Evolutionary conservation across 345 rosid species (phyloP).

Genomic region (Hevea brasiliensis): DNA sequence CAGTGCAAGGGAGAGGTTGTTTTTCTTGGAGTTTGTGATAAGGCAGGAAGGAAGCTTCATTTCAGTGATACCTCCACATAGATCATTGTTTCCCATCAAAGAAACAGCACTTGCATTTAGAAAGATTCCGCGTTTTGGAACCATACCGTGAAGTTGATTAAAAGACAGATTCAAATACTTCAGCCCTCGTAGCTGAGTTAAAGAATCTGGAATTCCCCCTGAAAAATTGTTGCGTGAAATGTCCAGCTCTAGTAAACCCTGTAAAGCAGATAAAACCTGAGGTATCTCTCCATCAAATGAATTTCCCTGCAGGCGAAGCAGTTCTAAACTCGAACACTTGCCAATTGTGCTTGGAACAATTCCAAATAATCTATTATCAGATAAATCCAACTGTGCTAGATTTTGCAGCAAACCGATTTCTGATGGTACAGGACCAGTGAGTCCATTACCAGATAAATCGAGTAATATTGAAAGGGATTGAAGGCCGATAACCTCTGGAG

Average conservation of each 20-base stretch:
- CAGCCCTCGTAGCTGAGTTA: neutral
- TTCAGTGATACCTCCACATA: neutral
- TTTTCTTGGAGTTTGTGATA: neutral
- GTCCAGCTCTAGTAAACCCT: neutral
- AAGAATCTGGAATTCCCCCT: neutral
- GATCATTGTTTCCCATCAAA: neutral
- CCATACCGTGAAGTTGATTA: neutral
- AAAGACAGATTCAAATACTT: neutral
- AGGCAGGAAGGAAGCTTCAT: neutral
- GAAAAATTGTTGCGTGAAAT: constrained; percentile 3
- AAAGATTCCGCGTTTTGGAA: constrained; percentile 8
- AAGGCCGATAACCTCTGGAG: neutral
- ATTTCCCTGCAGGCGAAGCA: neutral
- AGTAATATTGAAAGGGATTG: neutral
- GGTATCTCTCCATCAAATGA: neutral
- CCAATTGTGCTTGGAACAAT: neutral
- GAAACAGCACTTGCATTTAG: neutral
- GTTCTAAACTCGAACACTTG: neutral
- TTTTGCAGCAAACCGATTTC: constrained; percentile 1
- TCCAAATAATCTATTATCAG: neutral
- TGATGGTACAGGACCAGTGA: neutral
- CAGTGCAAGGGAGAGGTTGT: neutral
- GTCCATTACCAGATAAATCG: neutral
- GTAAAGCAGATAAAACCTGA: neutral
- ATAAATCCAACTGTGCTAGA: neutral